Evolutionary conservation across 768 basidiomycete genomes (phyloP).

Genomic region (Kwoniella heveanensis): DNA sequence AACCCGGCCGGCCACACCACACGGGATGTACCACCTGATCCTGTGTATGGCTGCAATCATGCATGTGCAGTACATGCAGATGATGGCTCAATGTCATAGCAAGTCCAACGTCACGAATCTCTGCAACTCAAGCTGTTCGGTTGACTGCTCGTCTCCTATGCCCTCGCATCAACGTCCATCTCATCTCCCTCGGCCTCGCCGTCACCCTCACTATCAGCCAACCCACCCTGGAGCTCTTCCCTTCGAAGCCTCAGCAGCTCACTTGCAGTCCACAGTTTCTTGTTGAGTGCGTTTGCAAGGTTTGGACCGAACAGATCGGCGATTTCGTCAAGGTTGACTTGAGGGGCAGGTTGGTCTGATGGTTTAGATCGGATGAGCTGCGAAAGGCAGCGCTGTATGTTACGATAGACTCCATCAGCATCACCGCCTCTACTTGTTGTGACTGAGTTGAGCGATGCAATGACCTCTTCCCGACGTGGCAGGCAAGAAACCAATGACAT

Average conservation of each 20-base stretch:
- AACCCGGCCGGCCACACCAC: neutral
- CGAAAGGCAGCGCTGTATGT: constrained; percentile 3
- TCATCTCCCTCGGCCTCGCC: constrained; percentile 1
- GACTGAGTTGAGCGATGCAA: too few species aligned
- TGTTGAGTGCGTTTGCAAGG: constrained; percentile 31
- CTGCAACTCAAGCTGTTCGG: too few species aligned
- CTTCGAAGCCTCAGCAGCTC: constrained; percentile 33
- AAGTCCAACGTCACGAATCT: too few species aligned
- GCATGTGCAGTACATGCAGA: too few species aligned
- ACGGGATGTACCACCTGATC: too few species aligned
- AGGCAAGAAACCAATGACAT: too few species aligned
- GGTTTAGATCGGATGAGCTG: constrained; percentile 30
- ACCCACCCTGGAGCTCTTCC: constrained; percentile 13
- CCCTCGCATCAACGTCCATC: constrained; percentile 15
- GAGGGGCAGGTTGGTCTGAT: constrained; percentile 9
- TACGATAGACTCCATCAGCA: neutral
- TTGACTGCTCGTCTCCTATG: neutral
- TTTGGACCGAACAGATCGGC: constrained; percentile 32
- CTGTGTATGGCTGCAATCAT: too few species aligned
- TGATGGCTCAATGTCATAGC: too few species aligned
- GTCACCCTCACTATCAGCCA: neutral
- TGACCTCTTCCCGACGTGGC: too few species aligned
- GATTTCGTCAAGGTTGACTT: constrained; percentile 21
- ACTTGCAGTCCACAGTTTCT: constrained; percentile 35
- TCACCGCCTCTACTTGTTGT: too few species aligned